Conservation (phyloP, 2,329 filamentous ascomycete genomes). For the Aspergillus floridensis region DNA sequence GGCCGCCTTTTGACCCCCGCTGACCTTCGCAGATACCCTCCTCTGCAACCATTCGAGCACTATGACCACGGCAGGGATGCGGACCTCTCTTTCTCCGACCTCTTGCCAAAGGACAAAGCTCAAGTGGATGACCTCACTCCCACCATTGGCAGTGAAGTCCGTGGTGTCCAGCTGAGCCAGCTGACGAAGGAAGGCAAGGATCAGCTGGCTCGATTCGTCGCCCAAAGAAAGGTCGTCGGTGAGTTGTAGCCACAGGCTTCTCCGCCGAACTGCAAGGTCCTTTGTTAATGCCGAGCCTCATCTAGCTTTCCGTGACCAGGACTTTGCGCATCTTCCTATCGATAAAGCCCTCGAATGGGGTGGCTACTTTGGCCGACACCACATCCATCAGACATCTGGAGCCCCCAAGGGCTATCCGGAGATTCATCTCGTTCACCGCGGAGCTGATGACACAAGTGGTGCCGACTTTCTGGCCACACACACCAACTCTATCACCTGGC, state of each 20-base stretch:
- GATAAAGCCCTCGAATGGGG: slow-evolving; percentile 66
- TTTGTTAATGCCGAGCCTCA: background rate
- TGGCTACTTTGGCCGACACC: slow-evolving; percentile 74
- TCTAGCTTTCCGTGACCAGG: slow-evolving; percentile 68
- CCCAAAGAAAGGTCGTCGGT: slow-evolving; percentile 64
- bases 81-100: slow-evolving; percentile 65
- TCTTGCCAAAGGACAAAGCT: slow-evolving; percentile 51
- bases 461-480: slow-evolving; percentile 64
- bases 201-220: slow-evolving; percentile 60
- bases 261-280: background rate
- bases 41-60: slow-evolving; percentile 68
- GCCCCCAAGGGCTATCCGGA: slow-evolving; percentile 71
- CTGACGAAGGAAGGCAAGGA: slow-evolving; percentile 69
- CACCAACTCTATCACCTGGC: slow-evolving; percentile 82
- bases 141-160: slow-evolving; percentile 70
- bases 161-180: slow-evolving; percentile 67
- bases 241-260: slow-evolving; percentile 17
- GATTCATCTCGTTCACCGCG: slow-evolving; percentile 75
- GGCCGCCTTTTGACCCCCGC: background rate
- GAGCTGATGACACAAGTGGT: slow-evolving; percentile 60
- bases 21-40: slow-evolving; percentile 49
- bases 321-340: slow-evolving; percentile 69
- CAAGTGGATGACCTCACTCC: slow-evolving; percentile 64
- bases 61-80: slow-evolving; percentile 74
- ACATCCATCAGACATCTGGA: slow-evolving; percentile 77